A percentile compares a stretch with the other conserved stretches of the same genome.
These are phyloP conservation scores for Fusarium pseudonygamai DNA, from an alignment of 2,329 filamentous ascomycete genomes.

Conservation along the genomic window DNA sequence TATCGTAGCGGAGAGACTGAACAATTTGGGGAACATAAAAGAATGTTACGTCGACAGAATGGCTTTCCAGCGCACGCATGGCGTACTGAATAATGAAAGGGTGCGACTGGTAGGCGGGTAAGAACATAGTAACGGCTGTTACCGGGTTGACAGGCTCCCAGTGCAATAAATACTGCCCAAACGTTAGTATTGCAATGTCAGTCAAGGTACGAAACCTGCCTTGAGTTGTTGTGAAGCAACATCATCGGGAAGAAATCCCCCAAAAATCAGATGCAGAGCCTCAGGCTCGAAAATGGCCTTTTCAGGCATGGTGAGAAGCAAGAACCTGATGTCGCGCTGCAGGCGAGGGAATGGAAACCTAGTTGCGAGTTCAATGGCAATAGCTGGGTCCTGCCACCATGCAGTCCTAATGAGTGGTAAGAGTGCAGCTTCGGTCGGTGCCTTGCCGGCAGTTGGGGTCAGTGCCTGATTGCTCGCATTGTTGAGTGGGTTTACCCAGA, in stretches of 20 bases:
- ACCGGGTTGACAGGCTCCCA: constrained; percentile 95
- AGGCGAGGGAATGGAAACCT: constrained; percentile 82
- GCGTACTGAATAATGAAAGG: constrained; percentile 96
- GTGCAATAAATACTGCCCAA: constrained; percentile 79
- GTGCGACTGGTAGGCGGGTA: constrained; percentile 90
- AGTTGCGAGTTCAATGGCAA: constrained; percentile 85
- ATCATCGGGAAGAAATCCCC: constrained; percentile 78
- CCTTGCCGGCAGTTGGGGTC: constrained; percentile 53
- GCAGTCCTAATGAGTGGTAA: constrained; percentile 78
- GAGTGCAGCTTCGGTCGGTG: constrained; percentile 57
- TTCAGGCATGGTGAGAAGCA: constrained; percentile 84
- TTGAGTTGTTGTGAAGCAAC: constrained; percentile 84
- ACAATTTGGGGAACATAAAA: constrained; percentile 99
- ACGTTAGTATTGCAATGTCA: constrained; percentile 22
- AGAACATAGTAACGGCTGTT: constrained; percentile 90
- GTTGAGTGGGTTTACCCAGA: constrained; percentile 88
- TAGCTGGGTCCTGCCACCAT: constrained; percentile 84
- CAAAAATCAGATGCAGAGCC: constrained; percentile 83
- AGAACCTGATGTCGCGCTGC: constrained; percentile 77
- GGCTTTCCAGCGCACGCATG: constrained; percentile 92
- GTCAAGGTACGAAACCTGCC: constrained; percentile 54
- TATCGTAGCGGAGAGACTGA: constrained; percentile 92
- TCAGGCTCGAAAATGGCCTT: constrained; percentile 84
- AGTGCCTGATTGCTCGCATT: constrained; percentile 57
- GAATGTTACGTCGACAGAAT: constrained; percentile 96